Evolutionary conservation across 2,329 filamentous ascomycete species (phyloP).

Genomic region (Penicillium sp.): DNA sequence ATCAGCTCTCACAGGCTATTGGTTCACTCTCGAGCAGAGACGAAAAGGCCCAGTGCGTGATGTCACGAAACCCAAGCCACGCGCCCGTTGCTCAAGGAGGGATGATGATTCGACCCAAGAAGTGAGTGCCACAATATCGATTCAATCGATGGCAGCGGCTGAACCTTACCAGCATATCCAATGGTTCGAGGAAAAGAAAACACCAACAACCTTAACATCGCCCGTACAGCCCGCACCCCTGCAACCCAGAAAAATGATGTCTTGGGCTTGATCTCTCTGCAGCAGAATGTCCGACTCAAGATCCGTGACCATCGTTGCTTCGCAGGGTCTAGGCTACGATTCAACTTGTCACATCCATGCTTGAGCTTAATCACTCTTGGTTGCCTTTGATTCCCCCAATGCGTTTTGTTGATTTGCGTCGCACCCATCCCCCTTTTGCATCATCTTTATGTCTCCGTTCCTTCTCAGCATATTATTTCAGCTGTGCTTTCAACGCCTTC

Average conservation of each 20-base stretch:
- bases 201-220: constrained; percentile 78
- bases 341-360: background rate
- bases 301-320: background rate
- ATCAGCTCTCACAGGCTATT: constrained; percentile 57
- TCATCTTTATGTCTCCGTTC: background rate
- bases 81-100: constrained; percentile 54
- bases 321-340: background rate
- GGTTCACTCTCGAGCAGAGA: constrained; percentile 86
- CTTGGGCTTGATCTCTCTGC: constrained; percentile 65
- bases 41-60: constrained; percentile 72
- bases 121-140: constrained; percentile 16
- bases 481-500: background rate
- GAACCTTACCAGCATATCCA: background rate
- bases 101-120: constrained; percentile 28
- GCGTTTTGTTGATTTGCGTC: background rate
- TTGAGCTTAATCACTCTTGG: background rate
- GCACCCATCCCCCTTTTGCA: background rate
- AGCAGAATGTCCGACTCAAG: constrained; percentile 45
- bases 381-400: background rate
- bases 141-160: background rate
- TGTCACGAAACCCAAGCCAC: constrained; percentile 70
- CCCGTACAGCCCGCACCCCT: constrained; percentile 63
- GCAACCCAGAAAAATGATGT: constrained; percentile 62
- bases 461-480: background rate
- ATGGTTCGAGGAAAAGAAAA: background rate